Conservation (phyloP, 164 flowering plant species). For the Tetracentron sinense region DNA sequence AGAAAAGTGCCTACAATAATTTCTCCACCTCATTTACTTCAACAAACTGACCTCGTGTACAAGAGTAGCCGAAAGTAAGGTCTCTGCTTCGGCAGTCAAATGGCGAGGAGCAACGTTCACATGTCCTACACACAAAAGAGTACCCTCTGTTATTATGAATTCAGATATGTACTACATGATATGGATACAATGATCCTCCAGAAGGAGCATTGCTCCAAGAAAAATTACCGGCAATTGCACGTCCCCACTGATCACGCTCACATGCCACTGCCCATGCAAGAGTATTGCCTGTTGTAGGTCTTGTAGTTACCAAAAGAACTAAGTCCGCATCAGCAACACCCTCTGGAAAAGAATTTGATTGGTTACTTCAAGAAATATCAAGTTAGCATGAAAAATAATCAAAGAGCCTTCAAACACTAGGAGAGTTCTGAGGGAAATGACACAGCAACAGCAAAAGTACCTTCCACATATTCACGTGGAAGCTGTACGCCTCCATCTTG, state of each 20-base stretch:
- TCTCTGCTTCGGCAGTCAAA: conserved; percentile 98
- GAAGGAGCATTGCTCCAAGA: background rate
- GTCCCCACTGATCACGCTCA: conserved; percentile 99
- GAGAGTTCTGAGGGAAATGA: background rate
- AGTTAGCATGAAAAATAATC: background rate
- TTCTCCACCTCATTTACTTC: background rate
- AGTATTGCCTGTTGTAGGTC: conserved; percentile 99
- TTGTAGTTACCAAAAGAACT: conserved; percentile 92
- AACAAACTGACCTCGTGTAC: conserved; percentile 79
- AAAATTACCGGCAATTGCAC: conserved; percentile 91
- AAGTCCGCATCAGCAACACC: conserved; percentile 91
- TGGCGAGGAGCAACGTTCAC: conserved; percentile 99
- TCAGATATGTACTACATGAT: background rate
- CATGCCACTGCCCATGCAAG: conserved; percentile 99
- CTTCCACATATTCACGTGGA: conserved; percentile 95
- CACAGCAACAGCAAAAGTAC: conserved; percentile 28
- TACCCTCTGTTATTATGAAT: background rate
- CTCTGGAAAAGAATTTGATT: conserved; percentile 45
- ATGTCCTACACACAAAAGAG: conserved; percentile 52
- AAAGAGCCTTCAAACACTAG: background rate
- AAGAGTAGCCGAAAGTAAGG: conserved; percentile 92
- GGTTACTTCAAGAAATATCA: background rate
- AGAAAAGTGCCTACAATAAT: background rate
- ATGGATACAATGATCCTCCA: background rate
- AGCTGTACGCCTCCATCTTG: conserved; percentile 99